Percentiles rank a stretch among this genome's conserved stretches.
Conservation (phyloP, 2,329 filamentous ascomycete species). For the Exophiala sp. region DNA sequence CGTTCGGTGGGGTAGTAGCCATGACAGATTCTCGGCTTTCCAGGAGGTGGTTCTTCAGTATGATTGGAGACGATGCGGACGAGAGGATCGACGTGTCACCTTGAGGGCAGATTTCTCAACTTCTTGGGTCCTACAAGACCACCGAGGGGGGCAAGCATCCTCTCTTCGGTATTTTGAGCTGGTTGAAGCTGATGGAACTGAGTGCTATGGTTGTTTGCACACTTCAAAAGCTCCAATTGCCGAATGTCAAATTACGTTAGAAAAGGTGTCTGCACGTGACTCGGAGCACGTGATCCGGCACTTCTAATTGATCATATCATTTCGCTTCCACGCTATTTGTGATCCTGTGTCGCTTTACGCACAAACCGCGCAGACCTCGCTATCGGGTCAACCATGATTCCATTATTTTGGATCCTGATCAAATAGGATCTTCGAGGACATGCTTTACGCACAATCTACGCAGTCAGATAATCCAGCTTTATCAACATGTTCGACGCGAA, state of each 20-base stretch:
- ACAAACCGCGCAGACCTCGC: conserved; percentile 18
- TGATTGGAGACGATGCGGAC: conserved; percentile 5
- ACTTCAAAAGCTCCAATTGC: too few species aligned
- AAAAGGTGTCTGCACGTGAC: too few species aligned
- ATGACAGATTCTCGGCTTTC: conserved; percentile 9
- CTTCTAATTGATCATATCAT: too few species aligned
- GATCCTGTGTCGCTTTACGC: conserved; percentile 13
- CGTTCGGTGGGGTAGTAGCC: conserved; percentile 7
- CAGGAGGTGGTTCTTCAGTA: background rate
- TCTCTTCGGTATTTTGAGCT: background rate
- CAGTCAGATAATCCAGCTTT: conserved; percentile 2
- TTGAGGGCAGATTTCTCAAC: background rate
- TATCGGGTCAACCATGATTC: conserved; percentile 1
- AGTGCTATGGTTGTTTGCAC: too few species aligned
- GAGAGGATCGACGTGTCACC: background rate
- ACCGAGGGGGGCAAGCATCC: background rate
- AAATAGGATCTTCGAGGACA: background rate
- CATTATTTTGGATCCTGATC: background rate
- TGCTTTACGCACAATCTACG: conserved; percentile 21
- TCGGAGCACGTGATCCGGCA: too few species aligned
- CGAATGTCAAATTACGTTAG: too few species aligned
- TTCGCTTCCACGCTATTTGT: background rate
- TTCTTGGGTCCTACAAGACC: background rate
- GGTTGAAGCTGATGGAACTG: too few species aligned
- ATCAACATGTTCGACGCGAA: conserved; percentile 7